Percentiles rank a stretch among this genome's conserved stretches.
phyloP scores from a whole-genome alignment of 768 basidiomycete species.

The Lactifluus hygrophoroides region DNA sequence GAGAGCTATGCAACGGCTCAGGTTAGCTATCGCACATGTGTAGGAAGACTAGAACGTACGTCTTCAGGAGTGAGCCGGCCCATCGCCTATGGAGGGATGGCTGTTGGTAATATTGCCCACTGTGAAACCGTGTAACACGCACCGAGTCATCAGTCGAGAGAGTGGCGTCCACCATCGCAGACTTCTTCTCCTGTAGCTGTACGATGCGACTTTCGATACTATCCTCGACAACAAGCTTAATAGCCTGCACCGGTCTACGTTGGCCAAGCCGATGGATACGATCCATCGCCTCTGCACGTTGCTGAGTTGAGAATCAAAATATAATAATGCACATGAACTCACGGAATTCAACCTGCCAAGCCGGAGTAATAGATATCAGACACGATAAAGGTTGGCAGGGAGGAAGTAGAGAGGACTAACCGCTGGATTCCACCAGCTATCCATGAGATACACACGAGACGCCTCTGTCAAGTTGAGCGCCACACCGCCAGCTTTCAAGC shows the following conservation, averaged over 20 bases:
- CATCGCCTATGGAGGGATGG: conserved; percentile 54
- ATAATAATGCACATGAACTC: conserved; percentile 27
- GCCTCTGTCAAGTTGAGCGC: conserved; percentile 87
- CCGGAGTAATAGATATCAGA: not conserved
- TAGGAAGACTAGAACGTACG: conserved; percentile 22
- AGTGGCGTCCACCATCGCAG: conserved; percentile 89
- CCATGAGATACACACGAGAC: conserved; percentile 93
- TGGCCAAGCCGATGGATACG: conserved; percentile 96
- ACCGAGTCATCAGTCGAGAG: conserved; percentile 75
- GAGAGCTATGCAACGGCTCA: conserved; percentile 28
- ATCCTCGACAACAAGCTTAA: conserved; percentile 92
- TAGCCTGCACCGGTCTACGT: conserved; percentile 84
- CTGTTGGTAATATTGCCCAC: conserved; percentile 7
- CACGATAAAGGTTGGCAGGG: not conserved
- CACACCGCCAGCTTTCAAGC: conserved; percentile 92
- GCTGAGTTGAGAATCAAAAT: not conserved
- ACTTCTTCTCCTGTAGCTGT: conserved; percentile 97
- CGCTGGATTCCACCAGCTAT: conserved; percentile 99
- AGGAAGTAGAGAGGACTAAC: conserved; percentile 28
- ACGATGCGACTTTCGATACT: conserved; percentile 94
- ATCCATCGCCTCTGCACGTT: conserved; percentile 80
- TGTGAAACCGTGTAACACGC: conserved; percentile 22
- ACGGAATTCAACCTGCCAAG: conserved; percentile 65
- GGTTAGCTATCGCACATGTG: not conserved
- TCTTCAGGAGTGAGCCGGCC: conserved; percentile 86